Evolutionary conservation across 345 rosid genomes (phyloP).

Genomic region (Salix purpurea): DNA sequence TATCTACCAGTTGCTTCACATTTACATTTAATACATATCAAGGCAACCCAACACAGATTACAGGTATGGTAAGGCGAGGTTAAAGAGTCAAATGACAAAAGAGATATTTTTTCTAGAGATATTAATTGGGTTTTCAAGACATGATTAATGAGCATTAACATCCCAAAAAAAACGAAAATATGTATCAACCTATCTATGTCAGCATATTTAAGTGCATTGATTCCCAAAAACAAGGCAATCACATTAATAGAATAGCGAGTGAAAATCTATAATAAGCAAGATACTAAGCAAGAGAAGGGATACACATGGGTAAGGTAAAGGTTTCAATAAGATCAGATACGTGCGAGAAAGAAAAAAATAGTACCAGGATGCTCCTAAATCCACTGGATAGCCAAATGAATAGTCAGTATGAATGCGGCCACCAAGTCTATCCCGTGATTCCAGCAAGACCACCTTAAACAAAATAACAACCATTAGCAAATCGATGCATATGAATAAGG

Average conservation of each 20-base stretch:
- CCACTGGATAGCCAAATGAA: constrained; percentile 88
- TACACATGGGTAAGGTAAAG: background rate
- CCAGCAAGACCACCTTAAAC: constrained; percentile 63
- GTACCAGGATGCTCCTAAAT: constrained; percentile 95
- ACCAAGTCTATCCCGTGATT: constrained; percentile 84
- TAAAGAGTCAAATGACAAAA: background rate
- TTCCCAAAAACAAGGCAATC: background rate
- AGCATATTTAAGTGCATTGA: background rate
- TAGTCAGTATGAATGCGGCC: constrained; percentile 90
- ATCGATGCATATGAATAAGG: background rate
- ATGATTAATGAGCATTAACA: background rate
- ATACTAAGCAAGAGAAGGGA: background rate
- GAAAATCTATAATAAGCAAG: background rate
- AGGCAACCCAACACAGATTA: background rate
- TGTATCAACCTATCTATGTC: background rate
- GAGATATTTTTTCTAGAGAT: background rate
- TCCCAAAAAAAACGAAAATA: background rate
- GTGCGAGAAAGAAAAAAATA: background rate
- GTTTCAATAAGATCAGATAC: background rate
- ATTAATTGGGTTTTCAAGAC: background rate
- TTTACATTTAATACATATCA: background rate
- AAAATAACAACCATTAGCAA: background rate
- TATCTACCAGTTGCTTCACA: background rate
- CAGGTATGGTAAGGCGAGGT: background rate
- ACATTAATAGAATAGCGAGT: background rate